Conservation (phyloP, 2,329 filamentous ascomycete genomes). For the Trichoderma gracile region DNA sequence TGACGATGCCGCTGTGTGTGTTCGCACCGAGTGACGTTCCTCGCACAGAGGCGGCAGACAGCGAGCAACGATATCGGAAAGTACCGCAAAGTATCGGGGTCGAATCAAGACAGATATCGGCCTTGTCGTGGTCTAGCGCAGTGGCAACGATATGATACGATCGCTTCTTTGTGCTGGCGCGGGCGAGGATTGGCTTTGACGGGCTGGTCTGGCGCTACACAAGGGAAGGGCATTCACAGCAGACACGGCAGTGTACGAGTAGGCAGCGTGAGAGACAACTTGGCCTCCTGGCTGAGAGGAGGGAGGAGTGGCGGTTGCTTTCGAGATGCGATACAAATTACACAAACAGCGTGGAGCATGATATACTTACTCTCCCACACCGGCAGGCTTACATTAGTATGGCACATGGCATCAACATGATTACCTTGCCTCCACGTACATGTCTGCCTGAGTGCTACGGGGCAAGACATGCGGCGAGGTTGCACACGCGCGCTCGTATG, state of each 20-base stretch:
- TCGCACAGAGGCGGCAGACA: too few relatives aligned
- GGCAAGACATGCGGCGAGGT: too few relatives aligned
- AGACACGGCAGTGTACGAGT: slow-evolving; percentile 6
- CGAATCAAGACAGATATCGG: neutral
- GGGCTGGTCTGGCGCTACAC: slow-evolving; percentile 23
- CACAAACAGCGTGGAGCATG: slow-evolving; percentile 22
- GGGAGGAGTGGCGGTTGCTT: slow-evolving; percentile 23
- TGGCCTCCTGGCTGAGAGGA: neutral
- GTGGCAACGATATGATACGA: slow-evolving; percentile 17
- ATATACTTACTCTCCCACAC: slow-evolving; percentile 14
- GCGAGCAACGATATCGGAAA: neutral
- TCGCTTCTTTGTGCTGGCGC: neutral
- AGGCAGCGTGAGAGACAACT: neutral
- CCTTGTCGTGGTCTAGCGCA: neutral
- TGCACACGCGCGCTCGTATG: neutral
- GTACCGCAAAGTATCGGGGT: neutral
- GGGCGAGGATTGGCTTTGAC: slow-evolving; percentile 8
- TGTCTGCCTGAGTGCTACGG: too few relatives aligned
- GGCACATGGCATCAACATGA: too few relatives aligned
- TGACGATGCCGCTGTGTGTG: neutral
- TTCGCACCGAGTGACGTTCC: too few relatives aligned
- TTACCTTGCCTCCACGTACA: too few relatives aligned
- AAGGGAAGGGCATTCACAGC: slow-evolving; percentile 15
- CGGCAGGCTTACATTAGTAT: slow-evolving; percentile 12
- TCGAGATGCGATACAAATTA: slow-evolving; percentile 22